These are phyloP conservation scores for Debaryomyces nepalensis DNA, from an alignment of 1,139 yeast species.

Conservation along the genomic window DNA sequence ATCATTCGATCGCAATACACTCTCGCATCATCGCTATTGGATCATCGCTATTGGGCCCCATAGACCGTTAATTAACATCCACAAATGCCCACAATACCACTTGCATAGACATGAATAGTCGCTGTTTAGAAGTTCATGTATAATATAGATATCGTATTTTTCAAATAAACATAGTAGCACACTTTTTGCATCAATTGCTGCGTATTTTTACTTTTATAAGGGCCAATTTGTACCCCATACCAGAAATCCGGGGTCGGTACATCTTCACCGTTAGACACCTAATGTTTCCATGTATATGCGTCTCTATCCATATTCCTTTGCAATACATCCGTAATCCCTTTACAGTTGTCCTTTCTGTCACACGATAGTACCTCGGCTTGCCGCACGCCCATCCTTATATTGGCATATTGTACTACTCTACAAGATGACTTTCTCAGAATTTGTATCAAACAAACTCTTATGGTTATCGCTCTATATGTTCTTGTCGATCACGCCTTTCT, in stretches of 20 bases:
- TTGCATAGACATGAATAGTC: not conserved
- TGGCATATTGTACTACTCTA: no score
- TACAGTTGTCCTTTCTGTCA: no score
- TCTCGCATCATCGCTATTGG: no score
- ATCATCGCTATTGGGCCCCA: no score
- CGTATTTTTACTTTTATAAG: not conserved
- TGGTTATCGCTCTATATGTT: no score
- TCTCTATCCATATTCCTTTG: no score
- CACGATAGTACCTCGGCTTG: not conserved
- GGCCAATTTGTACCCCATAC: not conserved
- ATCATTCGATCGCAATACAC: not conserved
- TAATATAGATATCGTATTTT: not conserved
- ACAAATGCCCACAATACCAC: not conserved
- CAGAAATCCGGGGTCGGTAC: not conserved
- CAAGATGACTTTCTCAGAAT: no score
- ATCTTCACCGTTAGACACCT: not conserved
- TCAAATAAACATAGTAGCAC: not conserved
- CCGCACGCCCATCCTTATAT: no score
- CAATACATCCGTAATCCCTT: not conserved
- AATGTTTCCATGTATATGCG: no score
- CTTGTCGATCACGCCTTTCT: no score
- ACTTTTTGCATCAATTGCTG: conserved; percentile 1
- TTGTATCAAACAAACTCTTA: no score
- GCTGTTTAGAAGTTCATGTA: not conserved
- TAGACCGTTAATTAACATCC: no score